These are phyloP conservation scores for Sugiyamaella paludigena DNA, from an alignment of 1,139 yeast genomes.

Conservation along the genomic window DNA sequence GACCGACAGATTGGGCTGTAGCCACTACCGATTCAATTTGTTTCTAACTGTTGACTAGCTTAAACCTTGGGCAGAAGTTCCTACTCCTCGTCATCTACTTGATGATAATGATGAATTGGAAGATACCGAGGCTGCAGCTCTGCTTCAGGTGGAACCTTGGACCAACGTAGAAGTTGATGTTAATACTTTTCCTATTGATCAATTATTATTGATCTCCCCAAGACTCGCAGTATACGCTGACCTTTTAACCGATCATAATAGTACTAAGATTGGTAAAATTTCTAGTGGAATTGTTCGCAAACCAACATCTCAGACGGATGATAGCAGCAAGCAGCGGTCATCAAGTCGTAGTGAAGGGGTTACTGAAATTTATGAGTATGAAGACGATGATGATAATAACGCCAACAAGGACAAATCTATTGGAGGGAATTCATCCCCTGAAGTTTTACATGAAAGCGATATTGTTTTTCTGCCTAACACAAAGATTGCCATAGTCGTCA, in stretches of 20 bases:
- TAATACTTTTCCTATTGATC: slow-evolving; percentile 2
- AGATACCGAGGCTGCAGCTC: slow-evolving; percentile 27
- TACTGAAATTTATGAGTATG: slow-evolving; percentile 15
- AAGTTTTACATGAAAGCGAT: slow-evolving; percentile 14
- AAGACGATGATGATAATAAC: slow-evolving; percentile 12
- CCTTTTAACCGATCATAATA: slow-evolving; percentile 2
- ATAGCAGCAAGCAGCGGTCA: too few species aligned
- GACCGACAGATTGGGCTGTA: too few species aligned
- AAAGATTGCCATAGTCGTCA: slow-evolving; percentile 11
- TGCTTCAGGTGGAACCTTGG: slow-evolving; percentile 23
- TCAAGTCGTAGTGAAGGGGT: not conserved
- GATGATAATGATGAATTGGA: slow-evolving; percentile 47
- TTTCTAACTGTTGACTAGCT: slow-evolving; percentile 29
- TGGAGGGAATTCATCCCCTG: not conserved
- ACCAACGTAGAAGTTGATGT: slow-evolving; percentile 16
- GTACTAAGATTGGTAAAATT: slow-evolving; percentile 16
- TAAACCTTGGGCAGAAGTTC: slow-evolving; percentile 55
- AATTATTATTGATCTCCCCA: slow-evolving; percentile 25
- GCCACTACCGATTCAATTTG: too few species aligned
- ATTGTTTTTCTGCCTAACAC: slow-evolving; percentile 10
- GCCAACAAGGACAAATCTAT: not conserved
- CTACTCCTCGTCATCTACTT: slow-evolving; percentile 53
- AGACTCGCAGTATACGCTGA: slow-evolving; percentile 21
- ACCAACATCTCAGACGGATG: too few species aligned
- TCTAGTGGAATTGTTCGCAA: slow-evolving; percentile 13